Evolutionary conservation across 192 early-diverging fungal species (phyloP).

Genomic region (Coemansia sp.): DNA sequence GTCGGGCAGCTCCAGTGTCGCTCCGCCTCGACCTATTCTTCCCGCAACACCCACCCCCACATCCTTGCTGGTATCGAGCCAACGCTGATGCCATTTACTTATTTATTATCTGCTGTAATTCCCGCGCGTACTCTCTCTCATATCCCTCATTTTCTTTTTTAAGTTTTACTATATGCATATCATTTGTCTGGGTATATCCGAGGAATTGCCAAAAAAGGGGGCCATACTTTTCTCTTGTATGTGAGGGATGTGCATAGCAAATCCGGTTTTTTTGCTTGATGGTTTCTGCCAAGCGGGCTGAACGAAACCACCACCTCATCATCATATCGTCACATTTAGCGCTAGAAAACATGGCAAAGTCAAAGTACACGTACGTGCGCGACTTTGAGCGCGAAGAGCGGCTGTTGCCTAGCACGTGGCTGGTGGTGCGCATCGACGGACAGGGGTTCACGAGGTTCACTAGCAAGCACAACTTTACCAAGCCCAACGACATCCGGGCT

Average conservation of each 20-base stretch:
- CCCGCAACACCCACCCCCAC: neutral
- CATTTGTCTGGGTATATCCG: too few relatives aligned
- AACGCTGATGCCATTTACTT: neutral
- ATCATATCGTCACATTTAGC: neutral
- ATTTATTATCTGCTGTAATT: neutral
- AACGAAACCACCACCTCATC: neutral
- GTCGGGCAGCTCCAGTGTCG: too few relatives aligned
- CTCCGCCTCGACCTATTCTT: too few relatives aligned
- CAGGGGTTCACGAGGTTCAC: slow-evolving; percentile 92
- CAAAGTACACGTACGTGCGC: slow-evolving; percentile 90
- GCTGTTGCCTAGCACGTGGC: slow-evolving; percentile 83
- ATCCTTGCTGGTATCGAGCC: neutral
- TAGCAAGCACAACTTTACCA: slow-evolving; percentile 68
- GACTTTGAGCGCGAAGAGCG: slow-evolving; percentile 80
- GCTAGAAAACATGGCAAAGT: slow-evolving; percentile 88
- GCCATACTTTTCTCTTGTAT: neutral
- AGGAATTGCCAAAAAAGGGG: too few relatives aligned
- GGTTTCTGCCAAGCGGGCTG: neutral
- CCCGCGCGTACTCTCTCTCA: neutral
- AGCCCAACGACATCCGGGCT: slow-evolving; percentile 79
- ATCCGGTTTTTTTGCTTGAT: neutral
- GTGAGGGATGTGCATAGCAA: neutral
- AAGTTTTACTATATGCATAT: neutral
- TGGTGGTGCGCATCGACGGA: slow-evolving; percentile 94
- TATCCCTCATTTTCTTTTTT: neutral